Percentiles rank a stretch among this genome's conserved stretches.
Evolutionary conservation across 2,329 filamentous ascomycete species (phyloP).

Genomic region (Colletotrichum tamarilloi): DNA sequence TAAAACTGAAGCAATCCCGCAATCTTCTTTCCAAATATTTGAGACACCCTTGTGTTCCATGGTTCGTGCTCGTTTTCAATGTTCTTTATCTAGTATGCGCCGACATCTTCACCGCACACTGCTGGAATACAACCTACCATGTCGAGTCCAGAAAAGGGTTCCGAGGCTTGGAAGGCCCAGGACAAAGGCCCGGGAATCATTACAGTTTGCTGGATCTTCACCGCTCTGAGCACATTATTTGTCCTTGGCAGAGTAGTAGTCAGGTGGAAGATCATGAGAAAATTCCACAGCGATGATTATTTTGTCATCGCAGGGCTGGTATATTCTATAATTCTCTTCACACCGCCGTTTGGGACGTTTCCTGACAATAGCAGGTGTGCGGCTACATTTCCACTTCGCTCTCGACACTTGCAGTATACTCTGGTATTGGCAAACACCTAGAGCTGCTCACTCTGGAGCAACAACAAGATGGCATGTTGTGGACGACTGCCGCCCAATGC

Average conservation of each 20-base stretch:
- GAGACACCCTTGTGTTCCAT: not conserved
- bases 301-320: slow-evolving; percentile 48
- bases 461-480: slow-evolving; percentile 46
- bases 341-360: not conserved
- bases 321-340: not conserved
- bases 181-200: slow-evolving; percentile 47
- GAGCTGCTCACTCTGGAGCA: slow-evolving; percentile 43
- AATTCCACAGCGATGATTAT: slow-evolving; percentile 50
- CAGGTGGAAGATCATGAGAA: slow-evolving; percentile 42
- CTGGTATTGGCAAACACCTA: slow-evolving; percentile 54
- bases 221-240: slow-evolving; percentile 42
- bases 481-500: slow-evolving; percentile 49
- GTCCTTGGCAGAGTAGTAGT: slow-evolving; percentile 45
- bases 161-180: slow-evolving; percentile 16
- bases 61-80: not conserved
- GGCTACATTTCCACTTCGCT: slow-evolving; percentile 44
- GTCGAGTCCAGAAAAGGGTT: not conserved
- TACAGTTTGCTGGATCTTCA: slow-evolving; percentile 44
- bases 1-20: not conserved
- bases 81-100: not conserved
- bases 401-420: slow-evolving; percentile 46
- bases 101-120: not conserved
- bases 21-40: not conserved
- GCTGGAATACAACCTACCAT: not conserved
- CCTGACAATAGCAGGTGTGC: not conserved